phyloP scores from a whole-genome alignment of 164 flowering plant genomes.

The Sextonia rubra region DNA sequence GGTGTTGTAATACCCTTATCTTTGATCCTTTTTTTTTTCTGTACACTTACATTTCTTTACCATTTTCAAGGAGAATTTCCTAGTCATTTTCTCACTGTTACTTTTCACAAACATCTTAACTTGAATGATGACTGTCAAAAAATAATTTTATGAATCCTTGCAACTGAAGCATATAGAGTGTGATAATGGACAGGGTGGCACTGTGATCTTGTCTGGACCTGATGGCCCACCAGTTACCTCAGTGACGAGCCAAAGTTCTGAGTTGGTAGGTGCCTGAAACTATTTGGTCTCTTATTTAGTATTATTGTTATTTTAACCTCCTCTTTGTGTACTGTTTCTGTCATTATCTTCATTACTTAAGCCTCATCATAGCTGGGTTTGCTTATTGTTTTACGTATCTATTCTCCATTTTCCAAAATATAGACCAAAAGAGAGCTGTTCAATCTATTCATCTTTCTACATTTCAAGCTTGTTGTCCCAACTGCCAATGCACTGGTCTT shows the following conservation, averaged over 20 bases:
- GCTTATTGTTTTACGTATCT: too few species aligned
- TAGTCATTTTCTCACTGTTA: background rate
- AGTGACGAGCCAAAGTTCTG: constrained; percentile 81
- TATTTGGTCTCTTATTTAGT: background rate
- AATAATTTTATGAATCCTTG: background rate
- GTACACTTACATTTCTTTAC: background rate
- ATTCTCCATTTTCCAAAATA: too few species aligned
- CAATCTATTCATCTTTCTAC: too few species aligned
- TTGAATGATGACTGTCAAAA: background rate
- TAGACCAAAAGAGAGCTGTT: too few species aligned
- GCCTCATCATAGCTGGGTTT: too few species aligned
- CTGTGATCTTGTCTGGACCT: constrained; percentile 92
- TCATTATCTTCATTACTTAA: background rate
- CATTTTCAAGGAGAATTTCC: background rate
- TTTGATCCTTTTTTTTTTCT: background rate
- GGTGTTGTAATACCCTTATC: background rate
- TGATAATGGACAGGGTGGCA: constrained; percentile 66
- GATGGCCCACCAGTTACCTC: constrained; percentile 92
- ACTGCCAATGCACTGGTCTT: too few species aligned
- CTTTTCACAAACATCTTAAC: background rate
- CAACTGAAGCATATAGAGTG: constrained; percentile 6
- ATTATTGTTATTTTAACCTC: background rate
- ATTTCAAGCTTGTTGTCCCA: too few species aligned
- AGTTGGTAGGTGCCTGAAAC: constrained; percentile 53
- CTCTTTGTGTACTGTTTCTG: background rate